Evolutionary conservation across 2,329 filamentous ascomycete genomes (phyloP).

Genomic region (Kalmusia sp.): DNA sequence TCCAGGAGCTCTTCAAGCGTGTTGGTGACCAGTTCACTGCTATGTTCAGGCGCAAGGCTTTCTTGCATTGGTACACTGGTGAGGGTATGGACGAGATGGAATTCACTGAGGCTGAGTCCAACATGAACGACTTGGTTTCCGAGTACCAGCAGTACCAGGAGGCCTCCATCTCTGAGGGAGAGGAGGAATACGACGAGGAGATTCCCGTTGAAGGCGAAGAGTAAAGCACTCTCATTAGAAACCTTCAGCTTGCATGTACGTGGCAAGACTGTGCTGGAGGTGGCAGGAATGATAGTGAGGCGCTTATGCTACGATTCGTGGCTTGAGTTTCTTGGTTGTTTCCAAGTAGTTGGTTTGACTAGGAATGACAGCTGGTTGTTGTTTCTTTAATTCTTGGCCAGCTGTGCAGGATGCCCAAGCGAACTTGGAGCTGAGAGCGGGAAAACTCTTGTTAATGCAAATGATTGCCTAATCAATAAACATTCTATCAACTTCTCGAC

Average conservation of each 20-base stretch:
- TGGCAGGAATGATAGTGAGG: conserved; percentile 22
- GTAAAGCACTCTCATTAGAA: conserved; percentile 32
- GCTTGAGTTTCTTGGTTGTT: conserved; percentile 32
- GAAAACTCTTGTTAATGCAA: conserved; percentile 44
- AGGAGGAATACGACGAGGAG: conserved; percentile 95
- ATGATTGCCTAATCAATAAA: conserved; percentile 39
- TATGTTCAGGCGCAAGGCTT: conserved; percentile 99
- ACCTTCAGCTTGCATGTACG: no score
- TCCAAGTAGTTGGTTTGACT: conserved; percentile 15
- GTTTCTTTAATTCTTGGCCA: conserved; percentile 18
- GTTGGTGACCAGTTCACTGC: conserved; percentile 99
- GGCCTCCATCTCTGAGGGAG: conserved; percentile 93
- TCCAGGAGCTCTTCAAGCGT: conserved; percentile 99
- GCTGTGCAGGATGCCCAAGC: conserved; percentile 25
- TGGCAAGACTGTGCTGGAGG: no score
- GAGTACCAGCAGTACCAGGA: conserved; percentile 99
- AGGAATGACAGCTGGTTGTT: conserved; percentile 16
- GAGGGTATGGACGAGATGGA: conserved; percentile 99
- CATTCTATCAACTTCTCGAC: conserved; percentile 1
- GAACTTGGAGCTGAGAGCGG: conserved; percentile 33
- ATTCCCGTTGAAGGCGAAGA: conserved; percentile 75
- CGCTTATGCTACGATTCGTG: conserved; percentile 32
- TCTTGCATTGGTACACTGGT: conserved; percentile 99
- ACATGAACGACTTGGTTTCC: conserved; percentile 99
- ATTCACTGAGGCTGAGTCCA: conserved; percentile 99